phyloP scores from a whole-genome alignment of 164 flowering plant genomes.

The Malania oleifera region DNA sequence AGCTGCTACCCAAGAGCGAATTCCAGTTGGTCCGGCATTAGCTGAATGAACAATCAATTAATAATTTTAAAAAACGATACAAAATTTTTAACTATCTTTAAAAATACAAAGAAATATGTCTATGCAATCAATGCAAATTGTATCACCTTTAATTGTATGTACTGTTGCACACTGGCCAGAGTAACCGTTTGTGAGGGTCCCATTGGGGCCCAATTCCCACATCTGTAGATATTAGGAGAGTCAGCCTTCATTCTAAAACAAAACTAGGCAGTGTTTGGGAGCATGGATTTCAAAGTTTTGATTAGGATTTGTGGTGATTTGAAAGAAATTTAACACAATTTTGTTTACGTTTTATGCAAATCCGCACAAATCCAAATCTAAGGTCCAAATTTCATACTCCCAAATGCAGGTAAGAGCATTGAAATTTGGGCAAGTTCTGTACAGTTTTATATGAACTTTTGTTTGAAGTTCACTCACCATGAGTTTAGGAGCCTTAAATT shows the following conservation, averaged over 20 bases:
- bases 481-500: no score
- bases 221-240: slow-evolving; percentile 35
- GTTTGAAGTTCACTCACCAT: no score
- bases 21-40: slow-evolving; percentile 31
- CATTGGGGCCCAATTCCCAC: slow-evolving; percentile 61
- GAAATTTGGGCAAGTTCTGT: no score
- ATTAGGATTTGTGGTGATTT: no score
- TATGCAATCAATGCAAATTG: not conserved
- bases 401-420: no score
- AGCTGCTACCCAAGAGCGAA: slow-evolving; percentile 83
- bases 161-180: slow-evolving; percentile 71
- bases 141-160: slow-evolving; percentile 43
- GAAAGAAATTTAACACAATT: no score
- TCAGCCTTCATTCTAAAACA: slow-evolving; percentile 4
- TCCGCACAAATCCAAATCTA: no score
- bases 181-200: slow-evolving; percentile 58
- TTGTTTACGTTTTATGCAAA: no score
- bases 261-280: no score
- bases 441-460: no score
- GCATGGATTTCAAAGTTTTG: no score
- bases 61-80: not conserved
- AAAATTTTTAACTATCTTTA: not conserved
- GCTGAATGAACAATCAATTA: slow-evolving; percentile 28
- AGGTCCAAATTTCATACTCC: no score
- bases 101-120: not conserved